Evolutionary conservation across 2,329 filamentous ascomycete genomes (phyloP), one percentile per base, ranked within the genome.

Genomic region (Fonsecaea pedrosoi): DNA sequence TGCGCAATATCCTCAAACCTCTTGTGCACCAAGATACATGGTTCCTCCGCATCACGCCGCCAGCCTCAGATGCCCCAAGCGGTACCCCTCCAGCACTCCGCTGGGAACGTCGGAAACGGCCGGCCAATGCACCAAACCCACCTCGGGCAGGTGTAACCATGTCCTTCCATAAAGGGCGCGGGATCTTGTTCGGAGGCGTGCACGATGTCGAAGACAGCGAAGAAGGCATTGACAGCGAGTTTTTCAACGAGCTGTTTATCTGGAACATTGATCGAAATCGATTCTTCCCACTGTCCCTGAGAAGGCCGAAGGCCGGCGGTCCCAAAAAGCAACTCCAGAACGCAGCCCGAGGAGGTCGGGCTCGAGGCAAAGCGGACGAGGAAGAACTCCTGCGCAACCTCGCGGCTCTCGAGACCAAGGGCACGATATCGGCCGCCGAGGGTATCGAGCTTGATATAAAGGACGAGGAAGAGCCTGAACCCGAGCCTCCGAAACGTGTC

Each of bases 211-310:
- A 96, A 77, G 87, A 94, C 76, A 94, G 87, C 70, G 94, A 97
- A 76, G 95, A 99, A 77, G 93, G 92, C 3, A 96, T 99, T 72
- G 94, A 99, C 62, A 96, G 92, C 75, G 94, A 97, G 77, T 99
- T 99, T 80, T 99, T 98, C 82, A 94, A 97, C 74, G 87, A 89
- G 64, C 80, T 98, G 30, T 96, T 91, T 74, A 91, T 94, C 4
- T 98, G 94, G 92, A 97, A 96, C 75, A 89, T 97, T 69, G 95
- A 98, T 74, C 87, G 94, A 66, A 99, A 99, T 77, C 86, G 95
- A 8, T 98, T 97, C 81, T 97, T 98, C 82, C 92, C 91, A 1
- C 83, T 98, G 54, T 82, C 83, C 9, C 82, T 98, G 54, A 86
- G 94, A 60, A 92, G 92, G 72, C 87, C 92, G 1, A 88, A 92